Evolutionary conservation across 768 basidiomycete species (phyloP), one percentile per base, ranked within the genome.

Genomic region (Boletus vinaceobasis): DNA sequence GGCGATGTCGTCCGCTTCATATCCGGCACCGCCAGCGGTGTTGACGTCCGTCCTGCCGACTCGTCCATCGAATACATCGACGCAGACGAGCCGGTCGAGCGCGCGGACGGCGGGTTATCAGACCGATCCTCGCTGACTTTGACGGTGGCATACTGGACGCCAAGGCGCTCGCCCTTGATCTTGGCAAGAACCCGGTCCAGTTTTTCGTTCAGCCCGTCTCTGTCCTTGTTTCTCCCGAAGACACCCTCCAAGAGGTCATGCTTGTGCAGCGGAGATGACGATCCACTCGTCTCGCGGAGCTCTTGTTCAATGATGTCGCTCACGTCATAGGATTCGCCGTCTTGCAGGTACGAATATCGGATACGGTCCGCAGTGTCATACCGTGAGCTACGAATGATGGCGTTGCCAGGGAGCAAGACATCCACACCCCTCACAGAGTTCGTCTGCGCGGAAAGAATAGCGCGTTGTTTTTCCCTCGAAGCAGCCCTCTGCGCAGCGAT

Each of bases 331-430:
- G 88, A 88, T 73, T 91, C 91, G 3, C 94, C 96, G 57, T 94
- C 92, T 58, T 93, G 87, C 39, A 98, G 88, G 68, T 93, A 98
- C 37, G 95, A 97, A 69, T 99, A 99, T 0, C 95, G 86, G 74
- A 93, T 87, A 43, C 78, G 75, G 59, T 91, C 88, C 39, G 80
- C 83, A 6, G 73, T 67, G 21, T 91, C 83, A 58, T 86, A 84
- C 7, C 92, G 78, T 7, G 89, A 85, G 62, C 92, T 94, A 31
- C 96, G 87, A 10, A 98, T 78, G 65, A 90, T 83, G 0, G 85
- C 90, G 56, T 89, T 89, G 6, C 91, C 90, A 2, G 90, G 90
- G 2, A 98, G 75, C 9, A 93, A 72, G 14, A 99, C 83, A 60
- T 98, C 96, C 67, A 96, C 82, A 1, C 96, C 96, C 42, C 92